These are phyloP conservation scores for Tolypocladium nubicola DNA, from an alignment of 2,329 filamentous ascomycete genomes.

Conservation along the genomic window DNA sequence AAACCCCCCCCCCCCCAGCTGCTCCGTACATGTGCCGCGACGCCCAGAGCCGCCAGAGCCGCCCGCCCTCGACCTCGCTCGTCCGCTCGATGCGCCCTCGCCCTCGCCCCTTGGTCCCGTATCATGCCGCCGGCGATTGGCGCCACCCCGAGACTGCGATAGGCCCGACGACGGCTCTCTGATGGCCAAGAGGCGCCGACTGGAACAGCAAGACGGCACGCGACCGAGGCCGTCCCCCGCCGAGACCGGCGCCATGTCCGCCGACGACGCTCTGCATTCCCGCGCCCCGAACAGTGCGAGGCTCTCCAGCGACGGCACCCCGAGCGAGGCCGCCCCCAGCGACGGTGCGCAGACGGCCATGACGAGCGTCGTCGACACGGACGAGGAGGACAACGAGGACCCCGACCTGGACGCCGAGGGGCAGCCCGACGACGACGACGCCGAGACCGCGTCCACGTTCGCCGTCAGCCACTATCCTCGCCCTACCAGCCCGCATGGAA, in stretches of 20 bases:
- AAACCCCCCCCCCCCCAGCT: too few relatives aligned
- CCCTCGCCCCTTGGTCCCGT: not conserved
- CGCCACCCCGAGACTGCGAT: conserved; percentile 5
- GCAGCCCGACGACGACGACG: conserved; percentile 5
- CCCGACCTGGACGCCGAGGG: conserved; percentile 1
- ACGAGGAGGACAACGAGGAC: conserved; percentile 7
- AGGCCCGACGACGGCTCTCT: conserved; percentile 3
- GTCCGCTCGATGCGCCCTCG: not conserved
- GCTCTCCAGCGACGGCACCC: conserved; percentile 21
- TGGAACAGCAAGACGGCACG: conserved; percentile 16
- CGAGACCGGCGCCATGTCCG: not conserved
- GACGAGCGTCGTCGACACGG: conserved; percentile 23
- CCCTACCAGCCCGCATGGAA: conserved; percentile 21
- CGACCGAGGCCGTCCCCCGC: not conserved
- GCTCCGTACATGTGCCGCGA: not conserved
- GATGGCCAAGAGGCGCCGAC: conserved; percentile 24
- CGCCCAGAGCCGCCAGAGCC: too few relatives aligned
- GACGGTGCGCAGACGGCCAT: conserved; percentile 23
- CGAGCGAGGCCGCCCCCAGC: conserved; percentile 20
- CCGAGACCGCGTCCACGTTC: conserved; percentile 33
- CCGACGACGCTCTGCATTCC: not conserved
- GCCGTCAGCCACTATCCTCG: conserved; percentile 28
- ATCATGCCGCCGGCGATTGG: not conserved
- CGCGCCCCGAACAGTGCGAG: conserved; percentile 2
- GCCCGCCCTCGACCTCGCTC: too few relatives aligned